phyloP scores from a whole-genome alignment of 2,329 filamentous ascomycete genomes.

The Trichoderma polysporum region DNA sequence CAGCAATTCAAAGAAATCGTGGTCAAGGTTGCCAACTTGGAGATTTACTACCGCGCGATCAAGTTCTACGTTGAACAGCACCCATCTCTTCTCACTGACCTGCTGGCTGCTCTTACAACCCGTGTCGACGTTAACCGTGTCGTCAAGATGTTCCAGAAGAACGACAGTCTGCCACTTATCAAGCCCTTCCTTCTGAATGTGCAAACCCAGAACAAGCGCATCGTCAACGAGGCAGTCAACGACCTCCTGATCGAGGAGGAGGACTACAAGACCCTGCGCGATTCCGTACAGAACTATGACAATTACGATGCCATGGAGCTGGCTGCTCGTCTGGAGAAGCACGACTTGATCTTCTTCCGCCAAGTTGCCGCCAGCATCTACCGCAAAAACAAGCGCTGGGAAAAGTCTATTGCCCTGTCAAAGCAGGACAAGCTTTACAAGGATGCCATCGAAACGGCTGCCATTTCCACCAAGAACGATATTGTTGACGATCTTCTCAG shows the following conservation, averaged over 20 bases:
- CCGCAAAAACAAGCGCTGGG: slow-evolving; percentile 99
- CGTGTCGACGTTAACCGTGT: slow-evolving; percentile 98
- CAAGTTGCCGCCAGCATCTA: slow-evolving; percentile 98
- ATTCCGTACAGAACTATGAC: slow-evolving; percentile 98
- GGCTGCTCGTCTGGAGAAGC: slow-evolving; percentile 89
- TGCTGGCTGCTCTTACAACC: slow-evolving; percentile 86
- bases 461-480: slow-evolving; percentile 84
- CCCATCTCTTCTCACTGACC: slow-evolving; percentile 90
- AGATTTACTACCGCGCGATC: slow-evolving; percentile 97
- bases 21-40: slow-evolving; percentile 95
- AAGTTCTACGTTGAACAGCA: slow-evolving; percentile 99
- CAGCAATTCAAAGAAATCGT: slow-evolving; percentile 99
- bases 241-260: slow-evolving; percentile 97
- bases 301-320: slow-evolving; percentile 97
- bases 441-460: slow-evolving; percentile 96
- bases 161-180: slow-evolving; percentile 95
- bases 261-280: slow-evolving; percentile 96
- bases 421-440: slow-evolving; percentile 99
- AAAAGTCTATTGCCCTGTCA: slow-evolving; percentile 95
- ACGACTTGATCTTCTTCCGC: slow-evolving; percentile 98
- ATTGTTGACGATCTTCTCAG: slow-evolving; percentile 93
- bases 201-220: slow-evolving; percentile 95
- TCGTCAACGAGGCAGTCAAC: slow-evolving; percentile 97
- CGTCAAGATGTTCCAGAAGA: slow-evolving; percentile 98
- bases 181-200: slow-evolving; percentile 98